A percentile compares a stretch with the other conserved stretches of the same genome.
Evolutionary conservation across 129 eudicot genomes (phyloP).

Genomic region (Mikania micrantha): DNA sequence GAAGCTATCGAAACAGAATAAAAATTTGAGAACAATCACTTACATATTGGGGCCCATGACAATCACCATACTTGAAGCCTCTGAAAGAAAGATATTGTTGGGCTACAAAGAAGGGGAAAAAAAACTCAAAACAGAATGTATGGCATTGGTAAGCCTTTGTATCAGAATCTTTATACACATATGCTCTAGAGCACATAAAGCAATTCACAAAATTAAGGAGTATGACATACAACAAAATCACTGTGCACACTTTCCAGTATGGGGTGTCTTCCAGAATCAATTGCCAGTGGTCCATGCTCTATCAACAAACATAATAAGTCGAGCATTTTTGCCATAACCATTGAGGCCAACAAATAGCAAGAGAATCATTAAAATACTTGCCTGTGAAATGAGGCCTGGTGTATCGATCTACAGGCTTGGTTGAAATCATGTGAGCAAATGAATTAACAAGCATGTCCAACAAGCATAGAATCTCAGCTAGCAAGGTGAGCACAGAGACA

Average conservation of each 20-base stretch:
- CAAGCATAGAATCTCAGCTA: constrained; percentile 94
- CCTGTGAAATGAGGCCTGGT: constrained; percentile 89
- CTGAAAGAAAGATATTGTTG: constrained; percentile 86
- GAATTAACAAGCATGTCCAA: constrained; percentile 96
- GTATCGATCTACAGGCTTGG: constrained; percentile 88
- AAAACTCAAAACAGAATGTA: constrained; percentile 8
- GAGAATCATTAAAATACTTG: constrained; percentile 15
- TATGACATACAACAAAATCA: constrained; percentile 74
- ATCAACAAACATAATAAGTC: constrained; percentile 15
- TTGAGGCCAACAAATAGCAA: constrained; percentile 6
- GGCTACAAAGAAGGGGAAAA: constrained; percentile 52
- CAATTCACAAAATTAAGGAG: constrained; percentile 17
- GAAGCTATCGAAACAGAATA: background rate
- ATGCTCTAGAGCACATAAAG: background rate
- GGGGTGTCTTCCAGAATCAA: constrained; percentile 96
- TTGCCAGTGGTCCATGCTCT: constrained; percentile 96
- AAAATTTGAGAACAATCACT: constrained; percentile 12
- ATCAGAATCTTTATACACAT: background rate
- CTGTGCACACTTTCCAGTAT: constrained; percentile 85
- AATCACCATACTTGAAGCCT: constrained; percentile 93
- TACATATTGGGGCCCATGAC: constrained; percentile 98
- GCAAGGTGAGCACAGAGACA: constrained; percentile 84
- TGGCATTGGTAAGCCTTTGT: constrained; percentile 5
- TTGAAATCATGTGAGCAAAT: constrained; percentile 92
- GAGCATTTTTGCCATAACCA: background rate